phyloP scores from a whole-genome alignment of 805 yeast genomes.

The Zygoascus bituminiphila region DNA sequence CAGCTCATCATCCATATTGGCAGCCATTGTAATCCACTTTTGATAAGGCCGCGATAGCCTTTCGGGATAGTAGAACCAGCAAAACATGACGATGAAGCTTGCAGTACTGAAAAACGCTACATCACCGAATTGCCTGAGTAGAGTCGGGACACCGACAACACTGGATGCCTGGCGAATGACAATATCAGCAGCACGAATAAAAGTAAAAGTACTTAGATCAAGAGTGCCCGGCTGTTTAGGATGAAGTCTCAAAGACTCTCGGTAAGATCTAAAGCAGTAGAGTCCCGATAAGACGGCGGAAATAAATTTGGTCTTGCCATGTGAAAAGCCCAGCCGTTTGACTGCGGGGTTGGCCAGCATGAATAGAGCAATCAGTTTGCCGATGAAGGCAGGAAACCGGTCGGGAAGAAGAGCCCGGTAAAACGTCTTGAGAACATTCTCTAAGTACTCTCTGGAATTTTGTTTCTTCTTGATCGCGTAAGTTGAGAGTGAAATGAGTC shows the following conservation, averaged over 20 bases:
- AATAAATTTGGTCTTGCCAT: conserved; percentile 5
- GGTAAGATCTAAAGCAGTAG: conserved; percentile 8
- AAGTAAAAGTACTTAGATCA: conserved; percentile 13
- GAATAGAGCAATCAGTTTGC: conserved; percentile 10
- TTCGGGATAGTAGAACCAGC: conserved; percentile 32
- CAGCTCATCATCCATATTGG: conserved; percentile 38
- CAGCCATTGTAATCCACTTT: conserved; percentile 43
- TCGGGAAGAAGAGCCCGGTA: conserved; percentile 9
- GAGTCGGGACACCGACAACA: not conserved
- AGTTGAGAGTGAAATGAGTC: conserved; percentile 11
- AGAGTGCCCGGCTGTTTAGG: conserved; percentile 11
- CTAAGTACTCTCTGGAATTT: not conserved
- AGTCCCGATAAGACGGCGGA: conserved; percentile 12
- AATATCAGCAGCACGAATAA: conserved; percentile 16
- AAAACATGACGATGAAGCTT: conserved; percentile 23
- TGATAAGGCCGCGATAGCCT: conserved; percentile 37
- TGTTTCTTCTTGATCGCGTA: conserved; percentile 6
- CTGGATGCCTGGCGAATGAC: conserved; percentile 6
- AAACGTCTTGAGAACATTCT: conserved; percentile 7
- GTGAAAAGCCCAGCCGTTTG: not conserved
- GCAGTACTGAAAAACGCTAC: conserved; percentile 16
- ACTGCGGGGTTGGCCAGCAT: conserved; percentile 9
- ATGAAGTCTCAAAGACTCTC: conserved; percentile 4
- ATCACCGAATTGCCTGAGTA: conserved; percentile 5
- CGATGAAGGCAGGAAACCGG: conserved; percentile 17